phyloP scores from a whole-genome alignment of 495 filamentous ascomycete species.

The Aspergillus panamensis region DNA sequence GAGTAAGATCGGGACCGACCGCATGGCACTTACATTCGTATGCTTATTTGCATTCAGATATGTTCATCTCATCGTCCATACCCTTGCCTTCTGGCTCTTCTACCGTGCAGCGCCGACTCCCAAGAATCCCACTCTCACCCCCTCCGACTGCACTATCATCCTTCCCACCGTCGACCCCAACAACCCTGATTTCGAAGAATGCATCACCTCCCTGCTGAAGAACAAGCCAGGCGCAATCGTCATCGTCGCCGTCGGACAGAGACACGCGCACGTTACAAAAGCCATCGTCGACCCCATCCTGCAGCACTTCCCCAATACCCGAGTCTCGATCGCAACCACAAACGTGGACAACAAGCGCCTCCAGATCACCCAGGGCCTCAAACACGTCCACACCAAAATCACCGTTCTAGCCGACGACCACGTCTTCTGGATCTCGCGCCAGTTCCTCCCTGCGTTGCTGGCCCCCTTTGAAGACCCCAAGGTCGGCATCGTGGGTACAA shows the following conservation, averaged over 20 bases:
- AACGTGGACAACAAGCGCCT: slow-evolving; percentile 44
- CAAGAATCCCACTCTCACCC: slow-evolving; percentile 31
- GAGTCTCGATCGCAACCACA: slow-evolving; percentile 32
- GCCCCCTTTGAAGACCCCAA: slow-evolving; percentile 48
- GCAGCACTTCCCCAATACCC: slow-evolving; percentile 8
- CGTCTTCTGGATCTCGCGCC: slow-evolving; percentile 48
- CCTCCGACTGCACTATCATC: slow-evolving; percentile 52
- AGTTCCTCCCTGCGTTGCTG: slow-evolving; percentile 44
- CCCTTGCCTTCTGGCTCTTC: slow-evolving; percentile 39
- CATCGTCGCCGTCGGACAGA: slow-evolving; percentile 32
- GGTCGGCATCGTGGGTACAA: slow-evolving; percentile 52
- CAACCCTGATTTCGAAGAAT: slow-evolving; percentile 31
- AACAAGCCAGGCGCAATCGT: slow-evolving; percentile 35
- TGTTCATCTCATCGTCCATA: slow-evolving; percentile 44
- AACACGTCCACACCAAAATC: slow-evolving; percentile 41
- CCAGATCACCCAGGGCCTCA: slow-evolving; percentile 45
- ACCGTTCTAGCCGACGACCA: slow-evolving; percentile 52
- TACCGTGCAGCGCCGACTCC: slow-evolving; percentile 39
- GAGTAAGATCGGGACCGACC: not conserved
- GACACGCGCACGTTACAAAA: slow-evolving; percentile 6
- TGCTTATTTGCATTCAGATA: slow-evolving; percentile 35
- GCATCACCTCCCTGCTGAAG: slow-evolving; percentile 26
- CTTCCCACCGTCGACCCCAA: slow-evolving; percentile 48
- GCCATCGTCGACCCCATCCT: slow-evolving; percentile 9
- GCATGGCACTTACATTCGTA: not conserved